Evolutionary conservation across 129 eudicot genomes (phyloP), one percentile per base, ranked within the genome.

Genomic region (Logfia minima): DNA sequence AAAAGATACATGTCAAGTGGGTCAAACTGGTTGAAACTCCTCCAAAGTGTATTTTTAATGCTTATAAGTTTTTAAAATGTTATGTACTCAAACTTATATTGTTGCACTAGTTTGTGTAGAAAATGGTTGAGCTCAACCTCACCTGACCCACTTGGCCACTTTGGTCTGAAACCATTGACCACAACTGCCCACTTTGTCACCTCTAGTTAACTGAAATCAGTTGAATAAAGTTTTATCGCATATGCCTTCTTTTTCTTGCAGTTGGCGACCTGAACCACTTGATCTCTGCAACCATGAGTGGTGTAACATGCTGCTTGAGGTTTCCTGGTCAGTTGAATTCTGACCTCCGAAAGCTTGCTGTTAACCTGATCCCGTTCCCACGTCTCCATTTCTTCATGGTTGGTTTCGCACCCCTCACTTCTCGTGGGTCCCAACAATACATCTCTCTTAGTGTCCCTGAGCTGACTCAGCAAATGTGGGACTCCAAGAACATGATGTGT

Each of bases 331-430:
- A 88, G 60, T 70, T 88, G 51, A 88, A 88, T 74, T 88, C 93
- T 17, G 93, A 88, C 70, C 88, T 88, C 19, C 81, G 90, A 6
- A 88, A 88, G 72, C 85, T 88, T 1, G 93, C 93, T 5, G 93
- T 88, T 55, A 88, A 88, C 77, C 90, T 88, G 1, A 84, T 86
- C 71, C 93, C 93, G 1, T 88, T 88, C 83, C 93, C 93, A 14
- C 86, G 93, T 13, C 88, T 88, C 60, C 93, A 88, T 72, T 88
- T 88, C 88, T 88, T 88, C 88, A 88, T 88, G 92, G 92, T 85
- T 23, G 92, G 89, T 13, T 88, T 88, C 31, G 89, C 92, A n/a
- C 92, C 92, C n/a, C 79, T 88, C 53, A 86, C 90, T 14, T 86
- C 93, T 13, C 82, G 93, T 24, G 88, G 88, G 70, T 88, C 93